phyloP scores from a whole-genome alignment of 2,329 filamentous ascomycete genomes.

The Lachnellula subtilissima region DNA sequence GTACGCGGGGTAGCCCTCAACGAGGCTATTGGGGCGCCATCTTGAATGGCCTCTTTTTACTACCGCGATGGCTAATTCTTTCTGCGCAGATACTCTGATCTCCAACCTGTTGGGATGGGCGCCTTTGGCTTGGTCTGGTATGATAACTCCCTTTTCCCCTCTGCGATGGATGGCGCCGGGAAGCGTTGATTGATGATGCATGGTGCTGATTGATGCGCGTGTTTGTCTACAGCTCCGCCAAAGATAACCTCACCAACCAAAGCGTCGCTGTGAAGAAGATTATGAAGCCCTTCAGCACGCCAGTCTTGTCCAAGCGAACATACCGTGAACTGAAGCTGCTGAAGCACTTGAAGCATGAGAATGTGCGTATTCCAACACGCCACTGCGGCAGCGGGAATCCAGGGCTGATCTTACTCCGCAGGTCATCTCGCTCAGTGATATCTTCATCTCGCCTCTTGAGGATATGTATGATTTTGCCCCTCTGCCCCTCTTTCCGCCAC shows the following conservation, averaged over 20 bases:
- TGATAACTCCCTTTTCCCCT: constrained; percentile 25
- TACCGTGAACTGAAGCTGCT: constrained; percentile 96
- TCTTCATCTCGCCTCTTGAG: constrained; percentile 98
- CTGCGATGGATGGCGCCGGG: not conserved
- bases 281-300: constrained; percentile 99
- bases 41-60: constrained; percentile 4
- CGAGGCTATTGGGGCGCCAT: constrained; percentile 6
- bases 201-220: constrained; percentile 9
- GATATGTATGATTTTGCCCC: constrained; percentile 67
- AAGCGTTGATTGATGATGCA: not conserved
- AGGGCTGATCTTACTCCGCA: constrained; percentile 34
- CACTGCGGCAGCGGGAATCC: not conserved
- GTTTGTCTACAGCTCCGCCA: constrained; percentile 67
- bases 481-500: constrained; percentile 14
- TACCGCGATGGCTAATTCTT: constrained; percentile 14
- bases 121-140: constrained; percentile 98
- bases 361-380: constrained; percentile 49
- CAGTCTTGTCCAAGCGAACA: constrained; percentile 93
- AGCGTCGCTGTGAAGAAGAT: constrained; percentile 99
- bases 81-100: constrained; percentile 77
- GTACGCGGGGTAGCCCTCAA: constrained; percentile 44
- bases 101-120: constrained; percentile 98
- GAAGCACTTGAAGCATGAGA: constrained; percentile 95
- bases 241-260: constrained; percentile 94
- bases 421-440: constrained; percentile 98